phyloP scores from a whole-genome alignment of 768 basidiomycete species.

The Hygrocybe punicea region DNA sequence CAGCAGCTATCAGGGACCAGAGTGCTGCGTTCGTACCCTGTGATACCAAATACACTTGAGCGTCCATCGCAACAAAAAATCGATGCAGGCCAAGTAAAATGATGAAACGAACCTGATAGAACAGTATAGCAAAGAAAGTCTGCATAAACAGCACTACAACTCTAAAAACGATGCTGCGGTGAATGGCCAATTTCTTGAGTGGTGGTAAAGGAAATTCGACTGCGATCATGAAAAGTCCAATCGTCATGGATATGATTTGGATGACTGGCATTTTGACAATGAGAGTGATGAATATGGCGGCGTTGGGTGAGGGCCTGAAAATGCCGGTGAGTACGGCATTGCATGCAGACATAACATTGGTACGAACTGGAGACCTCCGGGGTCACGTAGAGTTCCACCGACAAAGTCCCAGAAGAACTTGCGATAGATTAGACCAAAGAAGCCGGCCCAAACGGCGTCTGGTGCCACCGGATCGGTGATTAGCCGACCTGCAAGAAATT shows the following conservation, averaged over 20 bases:
- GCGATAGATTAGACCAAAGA: slow-evolving; percentile 79
- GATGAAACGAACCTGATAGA: slow-evolving; percentile 64
- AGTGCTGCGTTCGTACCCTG: slow-evolving; percentile 83
- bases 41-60: background rate
- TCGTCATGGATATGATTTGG: slow-evolving; percentile 61
- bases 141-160: slow-evolving; percentile 64
- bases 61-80: background rate
- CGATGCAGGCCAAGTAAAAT: too few species aligned
- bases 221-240: slow-evolving; percentile 56
- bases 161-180: slow-evolving; percentile 63
- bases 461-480: slow-evolving; percentile 1
- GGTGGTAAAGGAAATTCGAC: slow-evolving; percentile 71
- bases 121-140: slow-evolving; percentile 58
- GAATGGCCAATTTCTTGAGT: slow-evolving; percentile 51
- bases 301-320: slow-evolving; percentile 57
- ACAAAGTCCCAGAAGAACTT: slow-evolving; percentile 98
- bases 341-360: background rate
- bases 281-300: slow-evolving; percentile 61
- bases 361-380: slow-evolving; percentile 76
- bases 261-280: slow-evolving; percentile 78
- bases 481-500: too few species aligned
- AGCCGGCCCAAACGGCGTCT: slow-evolving; percentile 80
- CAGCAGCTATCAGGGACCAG: slow-evolving; percentile 70
- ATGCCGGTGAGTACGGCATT: slow-evolving; percentile 1
- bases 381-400: slow-evolving; percentile 72